Percentiles rank a stretch among this genome's conserved stretches.
These are phyloP conservation scores for Hypoxylon sp. DNA, from an alignment of 2,329 filamentous ascomycete genomes.

Conservation along the genomic window DNA sequence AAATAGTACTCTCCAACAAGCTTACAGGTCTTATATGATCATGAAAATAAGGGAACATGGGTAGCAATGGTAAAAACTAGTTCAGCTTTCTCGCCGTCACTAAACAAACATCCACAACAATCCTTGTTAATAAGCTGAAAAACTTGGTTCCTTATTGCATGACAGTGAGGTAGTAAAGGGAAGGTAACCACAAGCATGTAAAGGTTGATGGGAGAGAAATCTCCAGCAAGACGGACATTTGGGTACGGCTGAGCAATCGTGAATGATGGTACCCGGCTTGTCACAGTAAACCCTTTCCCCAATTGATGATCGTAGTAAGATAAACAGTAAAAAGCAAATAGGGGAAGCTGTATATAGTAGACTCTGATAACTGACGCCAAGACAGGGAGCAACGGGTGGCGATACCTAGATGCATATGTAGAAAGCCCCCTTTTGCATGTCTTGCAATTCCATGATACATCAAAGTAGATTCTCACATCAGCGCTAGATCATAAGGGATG, in stretches of 20 bases:
- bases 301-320: neutral
- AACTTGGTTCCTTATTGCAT: neutral
- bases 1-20: neutral
- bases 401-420: neutral
- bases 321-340: neutral
- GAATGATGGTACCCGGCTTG: neutral
- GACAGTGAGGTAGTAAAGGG: neutral
- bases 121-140: neutral
- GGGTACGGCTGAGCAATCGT: neutral
- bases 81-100: neutral
- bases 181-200: neutral
- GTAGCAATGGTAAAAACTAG: neutral
- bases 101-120: neutral
- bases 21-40: neutral
- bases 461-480: slow-evolving; percentile 10
- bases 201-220: neutral
- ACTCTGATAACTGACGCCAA: neutral
- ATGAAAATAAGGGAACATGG: neutral
- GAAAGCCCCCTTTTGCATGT: neutral
- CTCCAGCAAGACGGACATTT: neutral
- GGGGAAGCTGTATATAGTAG: neutral
- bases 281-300: neutral
- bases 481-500: slow-evolving; percentile 7
- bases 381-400: neutral
- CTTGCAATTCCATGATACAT: neutral